Conservation (phyloP, 768 basidiomycete species). For the Boletus tomentosulus region DNA sequence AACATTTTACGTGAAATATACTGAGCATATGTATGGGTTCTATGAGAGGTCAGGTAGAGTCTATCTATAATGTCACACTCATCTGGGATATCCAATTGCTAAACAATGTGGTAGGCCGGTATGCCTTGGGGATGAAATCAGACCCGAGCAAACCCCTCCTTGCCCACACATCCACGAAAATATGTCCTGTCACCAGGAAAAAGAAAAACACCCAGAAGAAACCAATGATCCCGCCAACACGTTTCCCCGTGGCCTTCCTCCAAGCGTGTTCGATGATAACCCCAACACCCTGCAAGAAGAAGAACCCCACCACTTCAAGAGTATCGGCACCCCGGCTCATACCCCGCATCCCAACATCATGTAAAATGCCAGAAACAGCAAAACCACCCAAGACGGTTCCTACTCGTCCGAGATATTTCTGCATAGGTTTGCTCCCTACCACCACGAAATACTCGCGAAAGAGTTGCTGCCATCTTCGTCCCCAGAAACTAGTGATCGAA, state of each 20-base stretch:
- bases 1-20: too few relatives aligned
- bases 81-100: conserved; percentile 5
- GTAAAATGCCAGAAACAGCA: conserved; percentile 54
- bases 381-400: conserved; percentile 58
- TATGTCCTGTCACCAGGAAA: conserved; percentile 44
- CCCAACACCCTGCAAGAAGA: conserved; percentile 54
- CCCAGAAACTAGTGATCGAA: conserved; percentile 63
- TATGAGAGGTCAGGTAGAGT: neutral
- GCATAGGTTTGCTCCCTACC: conserved; percentile 45
- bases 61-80: neutral
- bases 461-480: conserved; percentile 62
- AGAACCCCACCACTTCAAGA: conserved; percentile 43
- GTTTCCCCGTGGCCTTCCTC: conserved; percentile 40
- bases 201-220: conserved; percentile 49
- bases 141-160: conserved; percentile 19
- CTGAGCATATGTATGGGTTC: too few relatives aligned
- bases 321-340: conserved; percentile 53
- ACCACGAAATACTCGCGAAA: conserved; percentile 55
- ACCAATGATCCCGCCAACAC: conserved; percentile 46
- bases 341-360: conserved; percentile 55
- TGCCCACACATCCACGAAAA: conserved; percentile 44
- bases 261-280: conserved; percentile 46
- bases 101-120: conserved; percentile 18
- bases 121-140: conserved; percentile 10
- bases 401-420: conserved; percentile 40